A percentile compares a stretch with the other conserved stretches of the same genome.
Evolutionary conservation across 257 asterid species (phyloP).

Genomic region (Lithospermum erythrorhizon): DNA sequence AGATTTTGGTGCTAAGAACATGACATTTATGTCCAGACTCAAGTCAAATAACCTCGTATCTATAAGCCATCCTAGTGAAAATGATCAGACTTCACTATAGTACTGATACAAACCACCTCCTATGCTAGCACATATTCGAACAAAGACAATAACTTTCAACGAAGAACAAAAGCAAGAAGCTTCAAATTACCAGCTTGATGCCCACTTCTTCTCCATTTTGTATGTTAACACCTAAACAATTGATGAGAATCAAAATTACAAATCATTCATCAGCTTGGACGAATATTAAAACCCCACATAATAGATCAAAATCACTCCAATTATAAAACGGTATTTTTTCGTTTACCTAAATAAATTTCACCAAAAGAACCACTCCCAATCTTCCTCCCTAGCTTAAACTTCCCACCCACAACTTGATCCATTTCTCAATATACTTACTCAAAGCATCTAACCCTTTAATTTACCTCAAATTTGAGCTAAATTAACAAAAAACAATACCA

Average conservation of each 20-base stretch:
- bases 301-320: too few relatives aligned
- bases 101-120: too few relatives aligned
- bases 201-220: conserved; percentile 96
- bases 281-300: too few relatives aligned
- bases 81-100: background rate
- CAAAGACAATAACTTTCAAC: background rate
- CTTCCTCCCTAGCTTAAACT: conserved; percentile 88
- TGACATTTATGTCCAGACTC: conserved; percentile 1
- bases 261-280: background rate
- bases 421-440: conserved; percentile 11
- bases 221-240: conserved; percentile 59
- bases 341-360: conserved; percentile 74
- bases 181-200: conserved; percentile 54
- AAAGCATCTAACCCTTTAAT: background rate
- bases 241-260: background rate
- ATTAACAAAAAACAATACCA: conserved; percentile 7
- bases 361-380: conserved; percentile 98
- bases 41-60: too few relatives aligned
- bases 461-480: too few relatives aligned
- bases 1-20: background rate
- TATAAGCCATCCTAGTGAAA: too few relatives aligned
- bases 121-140: too few relatives aligned
- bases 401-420: conserved; percentile 85
- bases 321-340: background rate
- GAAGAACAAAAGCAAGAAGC: conserved; percentile 2